These are phyloP conservation scores for Malassezia sympodialis DNA, from an alignment of 1,284 basidiomycete genomes.

Conservation along the genomic window DNA sequence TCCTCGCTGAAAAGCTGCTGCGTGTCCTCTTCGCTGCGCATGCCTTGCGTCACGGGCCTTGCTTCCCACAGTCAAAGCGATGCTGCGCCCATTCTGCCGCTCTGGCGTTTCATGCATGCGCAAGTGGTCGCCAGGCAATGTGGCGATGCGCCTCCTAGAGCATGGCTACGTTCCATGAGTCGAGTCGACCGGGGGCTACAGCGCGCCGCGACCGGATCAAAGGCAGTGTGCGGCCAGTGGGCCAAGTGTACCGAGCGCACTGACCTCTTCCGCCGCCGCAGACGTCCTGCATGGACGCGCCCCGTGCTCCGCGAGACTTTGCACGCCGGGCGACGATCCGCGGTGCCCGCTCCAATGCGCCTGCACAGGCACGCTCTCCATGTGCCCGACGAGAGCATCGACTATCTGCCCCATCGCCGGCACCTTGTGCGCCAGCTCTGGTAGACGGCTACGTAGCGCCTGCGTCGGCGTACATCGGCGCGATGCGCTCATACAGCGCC, in stretches of 20 bases:
- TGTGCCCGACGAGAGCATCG: background rate
- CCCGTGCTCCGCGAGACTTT: background rate
- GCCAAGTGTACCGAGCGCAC: background rate
- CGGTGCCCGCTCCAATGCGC: background rate
- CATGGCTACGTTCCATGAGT: background rate
- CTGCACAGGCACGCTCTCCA: background rate
- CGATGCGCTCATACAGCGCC: constrained; percentile 14
- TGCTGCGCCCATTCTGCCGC: background rate
- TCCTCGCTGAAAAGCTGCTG: too few relatives aligned
- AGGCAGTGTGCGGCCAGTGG: background rate
- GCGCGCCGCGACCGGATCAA: background rate
- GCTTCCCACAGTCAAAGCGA: background rate
- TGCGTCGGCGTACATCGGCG: constrained; percentile 12
- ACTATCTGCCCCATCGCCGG: background rate
- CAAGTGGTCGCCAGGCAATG: too few relatives aligned
- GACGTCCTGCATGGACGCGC: too few relatives aligned
- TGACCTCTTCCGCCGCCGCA: background rate
- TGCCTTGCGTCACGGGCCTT: background rate
- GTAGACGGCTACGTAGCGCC: background rate
- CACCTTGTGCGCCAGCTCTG: background rate
- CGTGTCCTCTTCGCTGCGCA: background rate
- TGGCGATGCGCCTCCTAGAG: background rate
- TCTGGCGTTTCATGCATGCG: too few relatives aligned
- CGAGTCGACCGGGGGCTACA: background rate
- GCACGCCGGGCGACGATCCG: background rate